These are phyloP conservation scores for Phytophthora pistaciae DNA, from an alignment of 352 stramenopile species.

Conservation along the genomic window DNA sequence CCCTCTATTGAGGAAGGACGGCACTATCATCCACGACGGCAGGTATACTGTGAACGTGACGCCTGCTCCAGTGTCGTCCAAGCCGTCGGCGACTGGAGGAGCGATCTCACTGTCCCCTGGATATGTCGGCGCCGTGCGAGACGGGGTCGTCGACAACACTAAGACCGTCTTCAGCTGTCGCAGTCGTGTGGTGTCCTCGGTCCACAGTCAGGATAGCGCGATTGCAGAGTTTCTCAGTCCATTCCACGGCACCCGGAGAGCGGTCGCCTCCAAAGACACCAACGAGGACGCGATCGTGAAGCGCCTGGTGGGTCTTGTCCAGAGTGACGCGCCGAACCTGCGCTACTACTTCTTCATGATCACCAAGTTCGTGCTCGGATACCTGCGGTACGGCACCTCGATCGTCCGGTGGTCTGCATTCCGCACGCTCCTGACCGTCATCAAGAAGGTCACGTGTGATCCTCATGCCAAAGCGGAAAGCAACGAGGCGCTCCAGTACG, in stretches of 20 bases:
- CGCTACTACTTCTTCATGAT: slow-evolving; percentile 70
- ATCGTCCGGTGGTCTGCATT: slow-evolving; percentile 67
- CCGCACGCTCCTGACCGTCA: slow-evolving; percentile 52
- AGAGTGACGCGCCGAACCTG: slow-evolving; percentile 43
- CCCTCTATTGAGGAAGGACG: slow-evolving; percentile 57
- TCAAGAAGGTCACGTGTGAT: slow-evolving; percentile 50
- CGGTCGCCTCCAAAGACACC: slow-evolving; percentile 3
- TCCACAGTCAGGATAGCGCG: slow-evolving; percentile 63
- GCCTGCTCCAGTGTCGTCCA: slow-evolving; percentile 29
- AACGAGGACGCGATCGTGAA: slow-evolving; percentile 43
- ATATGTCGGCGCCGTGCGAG: slow-evolving; percentile 50
- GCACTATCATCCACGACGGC: slow-evolving; percentile 59
- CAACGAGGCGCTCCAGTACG: slow-evolving; percentile 66
- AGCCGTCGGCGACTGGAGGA: slow-evolving; percentile 17
- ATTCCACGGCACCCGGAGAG: slow-evolving; percentile 42
- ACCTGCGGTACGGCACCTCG: slow-evolving; percentile 52
- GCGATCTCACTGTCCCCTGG: slow-evolving; percentile 45
- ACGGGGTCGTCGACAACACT: slow-evolving; percentile 35
- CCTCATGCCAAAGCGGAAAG: slow-evolving; percentile 42
- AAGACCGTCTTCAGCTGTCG: slow-evolving; percentile 59
- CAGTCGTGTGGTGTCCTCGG: slow-evolving; percentile 56
- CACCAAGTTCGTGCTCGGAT: slow-evolving; percentile 55
- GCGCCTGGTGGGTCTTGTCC: slow-evolving; percentile 41
- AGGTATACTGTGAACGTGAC: slow-evolving; percentile 54
- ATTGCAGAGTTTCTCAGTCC: slow-evolving; percentile 57